Evolutionary conservation across 306 rosid species (phyloP), one percentile per base, ranked within the genome.

Genomic region (Sophora flavescens): DNA sequence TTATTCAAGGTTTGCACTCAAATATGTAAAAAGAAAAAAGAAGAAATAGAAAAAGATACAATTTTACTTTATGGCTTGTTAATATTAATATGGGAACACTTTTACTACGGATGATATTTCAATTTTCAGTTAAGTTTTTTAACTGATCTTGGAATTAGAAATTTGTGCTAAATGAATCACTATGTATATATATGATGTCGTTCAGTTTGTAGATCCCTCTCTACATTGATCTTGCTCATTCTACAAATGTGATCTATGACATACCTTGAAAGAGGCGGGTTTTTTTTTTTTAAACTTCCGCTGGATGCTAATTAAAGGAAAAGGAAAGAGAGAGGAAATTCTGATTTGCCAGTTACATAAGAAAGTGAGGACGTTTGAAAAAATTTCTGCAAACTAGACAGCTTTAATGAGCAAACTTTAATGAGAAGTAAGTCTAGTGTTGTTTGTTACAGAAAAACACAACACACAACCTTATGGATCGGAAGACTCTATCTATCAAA

Each of bases 1-100:
- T 65, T 63, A 63, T 61, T 80, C 74, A 79, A 72, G 54, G 42
- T 71, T 53, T 72, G 68, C 36, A 65, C 47, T 48, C 33, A 69
- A 65, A 68, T 17, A 61, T 41, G 67, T 26, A 57, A 54, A 58
- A 56, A n/a, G n/a, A n/a, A n/a, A n/a, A n/a, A n/a, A n/a, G n/a
- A 44, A 14, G 10, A 22, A 22, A 22, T 22, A 22, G 1, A 22
- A 22, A 22, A 22, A 22, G 22, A 22, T 22, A 22, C 22, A 22
- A 22, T 22, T 22, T 22, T 22, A 22, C 22, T 22, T 22, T 22
- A 0, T 22, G 22, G 22, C 22, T 22, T 63, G 66, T 63, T 71
- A 26, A 33, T 52, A 39, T 63, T 71, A 26, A 33, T 52, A 39
- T 0, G 61, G 32, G 61, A 74, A 67, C 60, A 45, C 17, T 60